Percentiles rank a stretch among this genome's conserved stretches.
Conservation (phyloP, 2,329 filamentous ascomycete species). For the Xylaria polymorpha region DNA sequence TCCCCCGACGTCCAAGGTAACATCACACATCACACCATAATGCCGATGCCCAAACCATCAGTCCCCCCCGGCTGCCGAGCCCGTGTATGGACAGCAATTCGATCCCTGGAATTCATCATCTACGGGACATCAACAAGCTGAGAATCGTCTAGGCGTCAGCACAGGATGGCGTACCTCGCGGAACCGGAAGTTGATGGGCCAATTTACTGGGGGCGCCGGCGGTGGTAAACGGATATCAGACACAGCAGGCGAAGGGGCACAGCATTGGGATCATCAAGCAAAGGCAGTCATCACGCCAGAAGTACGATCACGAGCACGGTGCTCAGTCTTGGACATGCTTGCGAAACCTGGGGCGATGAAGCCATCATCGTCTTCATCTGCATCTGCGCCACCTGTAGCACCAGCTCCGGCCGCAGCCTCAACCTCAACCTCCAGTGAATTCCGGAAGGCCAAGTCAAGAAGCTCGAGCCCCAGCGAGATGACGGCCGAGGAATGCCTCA, state of each 20-base stretch:
- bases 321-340: conserved; percentile 67
- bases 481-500: conserved; percentile 46
- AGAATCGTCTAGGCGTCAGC: conserved; percentile 68
- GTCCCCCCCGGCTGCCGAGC: conserved; percentile 54
- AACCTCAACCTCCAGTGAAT: background rate
- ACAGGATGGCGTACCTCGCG: conserved; percentile 79
- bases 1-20: conserved; percentile 17
- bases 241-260: conserved; percentile 72
- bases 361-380: conserved; percentile 31
- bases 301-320: conserved; percentile 53
- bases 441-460: background rate
- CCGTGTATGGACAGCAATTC: conserved; percentile 60
- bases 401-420: background rate
- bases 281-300: conserved; percentile 59
- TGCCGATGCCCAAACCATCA: conserved; percentile 38
- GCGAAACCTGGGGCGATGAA: conserved; percentile 59
- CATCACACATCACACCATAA: conserved; percentile 36
- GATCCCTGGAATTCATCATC: conserved; percentile 80
- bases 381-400: conserved; percentile 22
- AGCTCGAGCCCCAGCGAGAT: conserved; percentile 6
- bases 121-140: conserved; percentile 82
- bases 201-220: conserved; percentile 70
- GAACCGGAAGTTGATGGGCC: conserved; percentile 73
- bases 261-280: conserved; percentile 62
- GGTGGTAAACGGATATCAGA: conserved; percentile 72